Evolutionary conservation across 2,329 filamentous ascomycete genomes (phyloP).

Genomic region (Fusarium longipes): DNA sequence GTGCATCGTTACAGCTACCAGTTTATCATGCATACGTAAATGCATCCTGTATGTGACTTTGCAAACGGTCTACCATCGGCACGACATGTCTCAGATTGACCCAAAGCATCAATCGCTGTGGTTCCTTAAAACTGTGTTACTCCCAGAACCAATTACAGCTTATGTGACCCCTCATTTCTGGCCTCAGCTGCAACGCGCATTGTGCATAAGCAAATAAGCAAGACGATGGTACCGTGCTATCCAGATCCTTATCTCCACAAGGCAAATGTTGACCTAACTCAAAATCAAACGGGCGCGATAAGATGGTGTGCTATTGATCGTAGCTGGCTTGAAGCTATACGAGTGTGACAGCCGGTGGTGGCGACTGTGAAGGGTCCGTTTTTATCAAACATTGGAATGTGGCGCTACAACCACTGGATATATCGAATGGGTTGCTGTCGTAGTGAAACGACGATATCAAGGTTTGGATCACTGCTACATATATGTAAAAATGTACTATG

Average conservation of each 20-base stretch:
- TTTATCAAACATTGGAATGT: conserved; percentile 7
- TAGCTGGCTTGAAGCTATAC: not conserved
- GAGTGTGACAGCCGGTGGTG: conserved; percentile 3
- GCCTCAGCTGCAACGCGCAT: conserved; percentile 4
- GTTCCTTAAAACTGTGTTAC: not conserved
- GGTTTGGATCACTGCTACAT: not conserved
- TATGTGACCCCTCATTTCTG: conserved; percentile 15
- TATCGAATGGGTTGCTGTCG: not conserved
- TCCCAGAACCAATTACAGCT: not conserved
- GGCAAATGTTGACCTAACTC: not conserved
- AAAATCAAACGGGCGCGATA: conserved; percentile 8
- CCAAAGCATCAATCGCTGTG: not conserved
- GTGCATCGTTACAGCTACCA: not conserved
- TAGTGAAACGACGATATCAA: not conserved
- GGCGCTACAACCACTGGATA: not conserved
- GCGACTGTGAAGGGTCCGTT: conserved; percentile 6
- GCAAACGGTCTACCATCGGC: conserved; percentile 5
- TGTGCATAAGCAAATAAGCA: conserved; percentile 1
- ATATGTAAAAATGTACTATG: not conserved
- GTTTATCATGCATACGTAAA: not conserved
- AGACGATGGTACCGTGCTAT: not conserved
- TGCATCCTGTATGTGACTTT: not conserved
- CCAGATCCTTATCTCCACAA: conserved; percentile 3
- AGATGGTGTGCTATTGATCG: not conserved
- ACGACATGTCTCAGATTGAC: not conserved